Conservation (phyloP, 2,329 filamentous ascomycete genomes). For the Macrophomina pseudophaseolina region DNA sequence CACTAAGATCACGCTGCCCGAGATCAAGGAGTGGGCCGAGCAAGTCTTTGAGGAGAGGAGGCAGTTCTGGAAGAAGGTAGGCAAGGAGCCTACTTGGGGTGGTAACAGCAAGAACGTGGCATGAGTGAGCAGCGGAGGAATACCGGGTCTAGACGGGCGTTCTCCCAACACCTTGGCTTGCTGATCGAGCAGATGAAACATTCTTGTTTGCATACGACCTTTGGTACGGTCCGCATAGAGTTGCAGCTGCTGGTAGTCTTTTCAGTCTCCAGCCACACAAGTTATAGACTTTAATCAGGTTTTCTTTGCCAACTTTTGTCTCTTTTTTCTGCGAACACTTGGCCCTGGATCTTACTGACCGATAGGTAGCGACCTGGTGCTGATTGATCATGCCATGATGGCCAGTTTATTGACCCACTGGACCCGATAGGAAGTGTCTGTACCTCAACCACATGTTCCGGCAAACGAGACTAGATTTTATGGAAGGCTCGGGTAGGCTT, state of each 20-base stretch:
- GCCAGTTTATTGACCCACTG: no score
- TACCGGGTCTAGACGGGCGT: neutral
- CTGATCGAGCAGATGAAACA: neutral
- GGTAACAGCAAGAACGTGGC: slow-evolving; percentile 11
- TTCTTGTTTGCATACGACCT: slow-evolving; percentile 14
- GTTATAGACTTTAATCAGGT: slow-evolving; percentile 14
- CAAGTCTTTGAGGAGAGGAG: slow-evolving; percentile 78
- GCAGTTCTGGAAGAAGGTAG: slow-evolving; percentile 66
- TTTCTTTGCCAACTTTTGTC: neutral
- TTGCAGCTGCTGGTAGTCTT: neutral
- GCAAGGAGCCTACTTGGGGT: slow-evolving; percentile 37
- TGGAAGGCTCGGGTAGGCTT: no score
- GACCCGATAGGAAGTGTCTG: no score
- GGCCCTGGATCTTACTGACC: no score
- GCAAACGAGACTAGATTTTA: no score
- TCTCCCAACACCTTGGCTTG: neutral
- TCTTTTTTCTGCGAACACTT: neutral
- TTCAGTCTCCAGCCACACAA: neutral
- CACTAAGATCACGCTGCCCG: slow-evolving; percentile 71
- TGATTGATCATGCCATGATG: no score
- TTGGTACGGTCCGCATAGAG: neutral
- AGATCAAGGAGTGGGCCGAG: slow-evolving; percentile 79
- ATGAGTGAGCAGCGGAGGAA: neutral
- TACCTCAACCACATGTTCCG: no score
- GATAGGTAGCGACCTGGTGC: no score